Conservation (phyloP, 73 alveolate genomes). For the Paramecium octaurelia region DNA sequence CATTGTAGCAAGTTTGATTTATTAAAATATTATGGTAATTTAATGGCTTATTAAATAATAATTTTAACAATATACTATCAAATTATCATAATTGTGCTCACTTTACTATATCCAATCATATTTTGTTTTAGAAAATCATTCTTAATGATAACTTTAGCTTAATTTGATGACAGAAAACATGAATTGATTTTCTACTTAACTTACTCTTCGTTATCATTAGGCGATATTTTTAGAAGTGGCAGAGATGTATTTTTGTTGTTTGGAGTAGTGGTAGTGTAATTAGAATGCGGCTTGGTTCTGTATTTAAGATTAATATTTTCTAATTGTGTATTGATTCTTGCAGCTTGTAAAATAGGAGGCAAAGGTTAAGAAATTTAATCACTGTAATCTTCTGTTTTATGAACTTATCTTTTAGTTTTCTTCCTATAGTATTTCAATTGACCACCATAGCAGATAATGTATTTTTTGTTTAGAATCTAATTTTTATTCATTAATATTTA, state of each 20-base stretch:
- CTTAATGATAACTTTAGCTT: not conserved
- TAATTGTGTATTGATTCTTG: not conserved
- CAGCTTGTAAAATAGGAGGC: not conserved
- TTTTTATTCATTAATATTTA: not conserved
- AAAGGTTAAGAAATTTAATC: not conserved
- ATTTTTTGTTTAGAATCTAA: not conserved
- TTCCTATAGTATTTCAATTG: not conserved
- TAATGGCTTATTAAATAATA: not conserved
- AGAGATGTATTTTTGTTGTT: not conserved
- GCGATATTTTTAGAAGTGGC: not conserved
- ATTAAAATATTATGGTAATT: not conserved
- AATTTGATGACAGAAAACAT: not conserved
- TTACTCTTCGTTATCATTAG: not conserved
- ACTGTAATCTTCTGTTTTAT: slow-evolving; percentile 2
- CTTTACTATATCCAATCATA: slow-evolving; percentile 1
- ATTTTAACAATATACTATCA: not conserved
- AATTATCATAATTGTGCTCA: not conserved
- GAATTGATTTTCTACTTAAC: not conserved
- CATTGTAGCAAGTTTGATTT: no score
- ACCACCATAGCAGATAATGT: not conserved
- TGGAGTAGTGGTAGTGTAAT: not conserved
- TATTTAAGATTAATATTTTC: not conserved
- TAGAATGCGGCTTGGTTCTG: not conserved
- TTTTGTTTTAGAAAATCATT: not conserved
- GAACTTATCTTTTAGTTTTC: not conserved